Conservation (phyloP, 768 basidiomycete genomes). For the Leucosporidium scottii region DNA sequence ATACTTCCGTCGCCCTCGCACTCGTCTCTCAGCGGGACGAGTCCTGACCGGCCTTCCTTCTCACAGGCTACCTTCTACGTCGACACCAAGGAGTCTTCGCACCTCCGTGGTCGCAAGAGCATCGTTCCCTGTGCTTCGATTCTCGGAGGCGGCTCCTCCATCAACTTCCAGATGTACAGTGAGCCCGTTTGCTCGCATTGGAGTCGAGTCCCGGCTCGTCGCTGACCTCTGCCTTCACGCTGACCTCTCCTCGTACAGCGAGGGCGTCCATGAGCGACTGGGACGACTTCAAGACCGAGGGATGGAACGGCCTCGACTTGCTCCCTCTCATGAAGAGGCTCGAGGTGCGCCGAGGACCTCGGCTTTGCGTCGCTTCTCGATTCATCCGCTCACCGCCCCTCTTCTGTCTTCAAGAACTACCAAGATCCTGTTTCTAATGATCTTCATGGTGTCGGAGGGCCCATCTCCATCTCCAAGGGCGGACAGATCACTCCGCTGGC, state of each 20-base stretch:
- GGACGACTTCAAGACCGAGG: constrained; percentile 59
- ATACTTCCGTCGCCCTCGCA: no score
- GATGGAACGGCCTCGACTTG: constrained; percentile 48
- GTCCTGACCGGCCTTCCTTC: background rate
- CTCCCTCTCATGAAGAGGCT: constrained; percentile 64
- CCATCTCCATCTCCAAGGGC: constrained; percentile 67
- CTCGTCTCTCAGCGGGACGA: no score
- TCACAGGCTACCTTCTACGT: constrained; percentile 68
- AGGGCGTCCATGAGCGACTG: constrained; percentile 8
- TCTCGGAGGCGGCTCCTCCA: constrained; percentile 48
- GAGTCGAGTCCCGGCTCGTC: no score
- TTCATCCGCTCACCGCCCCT: background rate
- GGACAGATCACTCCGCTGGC: constrained; percentile 58
- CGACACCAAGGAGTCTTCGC: constrained; percentile 54
- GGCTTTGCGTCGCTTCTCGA: background rate
- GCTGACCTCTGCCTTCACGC: no score
- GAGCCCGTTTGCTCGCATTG: no score
- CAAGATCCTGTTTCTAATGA: constrained; percentile 64
- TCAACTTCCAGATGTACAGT: constrained; percentile 75
- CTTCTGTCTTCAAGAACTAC: constrained; percentile 56
- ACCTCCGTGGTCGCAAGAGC: constrained; percentile 57
- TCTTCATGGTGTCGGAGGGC: constrained; percentile 63
- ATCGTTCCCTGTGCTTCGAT: constrained; percentile 69
- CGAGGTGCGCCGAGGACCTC: constrained; percentile 39
- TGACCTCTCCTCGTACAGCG: constrained; percentile 9